Conservation (phyloP, 2,329 filamentous ascomycete genomes). For the Bimuria novae-zelandiae region DNA sequence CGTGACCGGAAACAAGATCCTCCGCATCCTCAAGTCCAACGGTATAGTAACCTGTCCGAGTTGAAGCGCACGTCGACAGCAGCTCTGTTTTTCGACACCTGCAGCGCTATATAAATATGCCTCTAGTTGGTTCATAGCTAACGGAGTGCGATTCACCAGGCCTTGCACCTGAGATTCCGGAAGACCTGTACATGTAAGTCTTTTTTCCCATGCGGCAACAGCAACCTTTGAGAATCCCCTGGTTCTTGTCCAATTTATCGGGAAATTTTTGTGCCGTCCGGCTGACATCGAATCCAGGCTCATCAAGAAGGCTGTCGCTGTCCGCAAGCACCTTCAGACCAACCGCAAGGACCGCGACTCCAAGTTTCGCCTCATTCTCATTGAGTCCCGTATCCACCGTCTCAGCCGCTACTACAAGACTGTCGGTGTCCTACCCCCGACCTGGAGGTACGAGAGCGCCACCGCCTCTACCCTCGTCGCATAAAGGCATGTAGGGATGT, state of each 20-base stretch:
- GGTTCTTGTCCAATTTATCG: too few species aligned
- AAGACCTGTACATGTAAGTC: conserved; percentile 99
- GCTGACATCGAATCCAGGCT: too few species aligned
- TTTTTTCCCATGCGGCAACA: too few species aligned
- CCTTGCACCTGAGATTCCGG: conserved; percentile 96
- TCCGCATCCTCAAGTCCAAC: conserved; percentile 95
- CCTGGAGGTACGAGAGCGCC: conserved; percentile 98
- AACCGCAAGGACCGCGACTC: conserved; percentile 99
- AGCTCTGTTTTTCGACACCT: conserved; percentile 38
- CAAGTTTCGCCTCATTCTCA: conserved; percentile 69
- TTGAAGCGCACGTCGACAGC: conserved; percentile 48
- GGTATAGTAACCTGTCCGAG: conserved; percentile 73
- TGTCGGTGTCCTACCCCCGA: conserved; percentile 79
- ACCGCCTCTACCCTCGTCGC: conserved; percentile 66
- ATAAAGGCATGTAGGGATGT: conserved; percentile 46
- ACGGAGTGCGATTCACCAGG: conserved; percentile 58
- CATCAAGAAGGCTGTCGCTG: conserved; percentile 94
- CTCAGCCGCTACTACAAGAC: conserved; percentile 99
- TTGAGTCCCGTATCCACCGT: conserved; percentile 93
- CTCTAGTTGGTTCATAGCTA: conserved; percentile 29
- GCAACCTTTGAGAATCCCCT: too few species aligned
- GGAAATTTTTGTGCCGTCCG: too few species aligned
- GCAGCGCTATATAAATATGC: conserved; percentile 74
- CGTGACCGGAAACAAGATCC: conserved; percentile 92
- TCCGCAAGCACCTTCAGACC: conserved; percentile 99